Conservation (phyloP, 2,329 filamentous ascomycete genomes). For the Hypoxylon sp. region DNA sequence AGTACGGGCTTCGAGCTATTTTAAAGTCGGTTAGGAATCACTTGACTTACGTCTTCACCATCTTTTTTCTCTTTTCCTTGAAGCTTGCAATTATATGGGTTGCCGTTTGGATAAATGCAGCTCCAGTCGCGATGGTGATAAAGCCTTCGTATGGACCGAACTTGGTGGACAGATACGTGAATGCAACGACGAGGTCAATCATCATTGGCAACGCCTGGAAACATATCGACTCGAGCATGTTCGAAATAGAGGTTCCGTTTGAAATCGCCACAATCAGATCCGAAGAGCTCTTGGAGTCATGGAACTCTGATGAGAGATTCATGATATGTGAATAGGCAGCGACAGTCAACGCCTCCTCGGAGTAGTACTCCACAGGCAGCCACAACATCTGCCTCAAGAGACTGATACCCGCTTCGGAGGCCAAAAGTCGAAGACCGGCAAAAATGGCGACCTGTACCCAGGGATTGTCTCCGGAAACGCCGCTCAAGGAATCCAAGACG, state of each 20-base stretch:
- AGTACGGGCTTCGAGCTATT: neutral
- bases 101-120: slow-evolving; percentile 67
- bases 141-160: slow-evolving; percentile 72
- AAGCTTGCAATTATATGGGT: slow-evolving; percentile 64
- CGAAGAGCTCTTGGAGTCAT: slow-evolving; percentile 70
- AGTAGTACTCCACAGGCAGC: slow-evolving; percentile 69
- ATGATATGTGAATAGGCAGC: slow-evolving; percentile 71
- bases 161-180: slow-evolving; percentile 68
- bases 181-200: slow-evolving; percentile 69
- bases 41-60: slow-evolving; percentile 59
- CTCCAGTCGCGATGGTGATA: slow-evolving; percentile 69
- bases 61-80: slow-evolving; percentile 61
- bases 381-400: slow-evolving; percentile 67
- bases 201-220: slow-evolving; percentile 70
- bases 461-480: slow-evolving; percentile 59
- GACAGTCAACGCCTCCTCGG: slow-evolving; percentile 64
- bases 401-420: slow-evolving; percentile 66
- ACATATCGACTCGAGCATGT: slow-evolving; percentile 67
- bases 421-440: slow-evolving; percentile 62
- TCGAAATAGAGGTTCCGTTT: slow-evolving; percentile 65
- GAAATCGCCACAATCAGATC: slow-evolving; percentile 69
- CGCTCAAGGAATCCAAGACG: slow-evolving; percentile 76
- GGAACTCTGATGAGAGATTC: slow-evolving; percentile 70
- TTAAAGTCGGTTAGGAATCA: slow-evolving; percentile 21
- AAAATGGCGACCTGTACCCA: slow-evolving; percentile 67